Percentiles rank a stretch among this genome's conserved stretches.
These are phyloP conservation scores for Jasminum sambac DNA, from an alignment of 257 asterid genomes.

Conservation along the genomic window DNA sequence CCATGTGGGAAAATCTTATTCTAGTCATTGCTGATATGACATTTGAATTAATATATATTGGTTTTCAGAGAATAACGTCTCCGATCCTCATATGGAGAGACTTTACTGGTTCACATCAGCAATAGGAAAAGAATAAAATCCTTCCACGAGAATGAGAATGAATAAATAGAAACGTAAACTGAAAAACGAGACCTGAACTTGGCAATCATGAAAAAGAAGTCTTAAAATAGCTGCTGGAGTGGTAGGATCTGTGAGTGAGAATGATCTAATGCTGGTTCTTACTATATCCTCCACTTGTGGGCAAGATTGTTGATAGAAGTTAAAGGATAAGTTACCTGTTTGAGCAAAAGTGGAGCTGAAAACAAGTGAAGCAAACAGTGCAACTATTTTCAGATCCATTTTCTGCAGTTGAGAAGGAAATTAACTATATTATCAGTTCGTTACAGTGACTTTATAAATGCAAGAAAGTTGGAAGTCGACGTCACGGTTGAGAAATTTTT, in stretches of 20 bases:
- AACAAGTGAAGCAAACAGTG: conserved; percentile 5
- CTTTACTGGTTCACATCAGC: too few species aligned
- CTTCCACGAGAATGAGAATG: too few species aligned
- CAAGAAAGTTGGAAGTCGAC: background rate
- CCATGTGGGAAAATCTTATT: too few species aligned
- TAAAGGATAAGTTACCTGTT: conserved; percentile 23
- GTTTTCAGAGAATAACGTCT: too few species aligned
- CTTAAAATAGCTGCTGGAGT: conserved; percentile 49
- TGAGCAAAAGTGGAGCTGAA: conserved; percentile 12
- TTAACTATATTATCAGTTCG: background rate
- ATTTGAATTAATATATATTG: too few species aligned
- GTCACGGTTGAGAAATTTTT: background rate
- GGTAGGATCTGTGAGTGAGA: conserved; percentile 42
- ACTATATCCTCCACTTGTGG: conserved; percentile 46
- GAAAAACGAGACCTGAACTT: conserved; percentile 49
- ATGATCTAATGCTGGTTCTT: conserved; percentile 29
- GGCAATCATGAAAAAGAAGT: conserved; percentile 71
- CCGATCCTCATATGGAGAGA: too few species aligned
- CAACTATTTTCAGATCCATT: conserved; percentile 14
- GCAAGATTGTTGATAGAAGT: conserved; percentile 38
- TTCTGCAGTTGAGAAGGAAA: conserved; percentile 2
- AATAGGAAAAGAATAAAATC: too few species aligned
- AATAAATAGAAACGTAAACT: too few species aligned
- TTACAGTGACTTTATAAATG: background rate
- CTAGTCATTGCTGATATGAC: too few species aligned